Conservation (phyloP, 257 asterid genomes). For the Solanum infundibuliforme region DNA sequence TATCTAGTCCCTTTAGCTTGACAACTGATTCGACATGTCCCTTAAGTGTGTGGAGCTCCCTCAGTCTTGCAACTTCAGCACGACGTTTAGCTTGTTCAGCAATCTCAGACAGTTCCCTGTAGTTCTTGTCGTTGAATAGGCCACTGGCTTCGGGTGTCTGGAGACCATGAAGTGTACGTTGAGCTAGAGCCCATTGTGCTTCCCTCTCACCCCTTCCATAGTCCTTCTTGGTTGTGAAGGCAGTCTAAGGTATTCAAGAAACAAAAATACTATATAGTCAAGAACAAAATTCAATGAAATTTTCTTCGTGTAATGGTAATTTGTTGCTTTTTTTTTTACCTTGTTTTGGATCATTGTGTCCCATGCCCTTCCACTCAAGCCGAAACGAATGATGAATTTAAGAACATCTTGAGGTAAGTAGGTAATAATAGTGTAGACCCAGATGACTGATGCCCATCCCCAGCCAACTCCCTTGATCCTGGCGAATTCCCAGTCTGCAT, state of each 20-base stretch:
- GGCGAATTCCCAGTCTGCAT: constrained; percentile 63
- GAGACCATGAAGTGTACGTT: constrained; percentile 75
- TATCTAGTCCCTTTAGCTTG: constrained; percentile 59
- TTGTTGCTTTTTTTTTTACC: constrained; percentile 17
- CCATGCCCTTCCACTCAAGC: constrained; percentile 73
- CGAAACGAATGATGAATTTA: constrained; percentile 55
- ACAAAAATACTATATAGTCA: not conserved
- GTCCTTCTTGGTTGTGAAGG: constrained; percentile 80
- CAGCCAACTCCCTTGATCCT: constrained; percentile 77
- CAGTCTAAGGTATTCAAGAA: constrained; percentile 28
- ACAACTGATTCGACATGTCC: constrained; percentile 76
- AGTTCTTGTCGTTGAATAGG: constrained; percentile 31
- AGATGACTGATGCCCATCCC: constrained; percentile 83
- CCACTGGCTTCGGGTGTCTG: constrained; percentile 16
- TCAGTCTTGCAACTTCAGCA: constrained; percentile 77
- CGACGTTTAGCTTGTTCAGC: constrained; percentile 74
- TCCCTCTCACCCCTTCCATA: constrained; percentile 75
- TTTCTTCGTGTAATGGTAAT: not conserved
- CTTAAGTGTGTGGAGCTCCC: constrained; percentile 77
- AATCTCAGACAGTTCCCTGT: constrained; percentile 38
- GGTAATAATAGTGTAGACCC: constrained; percentile 62
- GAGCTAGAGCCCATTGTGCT: constrained; percentile 82
- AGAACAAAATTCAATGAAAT: not conserved
- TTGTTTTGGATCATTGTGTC: constrained; percentile 65
- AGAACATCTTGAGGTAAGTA: constrained; percentile 75